Evolutionary conservation across 1,284 basidiomycete genomes (phyloP).

Genomic region (Cryptococcus sp.): DNA sequence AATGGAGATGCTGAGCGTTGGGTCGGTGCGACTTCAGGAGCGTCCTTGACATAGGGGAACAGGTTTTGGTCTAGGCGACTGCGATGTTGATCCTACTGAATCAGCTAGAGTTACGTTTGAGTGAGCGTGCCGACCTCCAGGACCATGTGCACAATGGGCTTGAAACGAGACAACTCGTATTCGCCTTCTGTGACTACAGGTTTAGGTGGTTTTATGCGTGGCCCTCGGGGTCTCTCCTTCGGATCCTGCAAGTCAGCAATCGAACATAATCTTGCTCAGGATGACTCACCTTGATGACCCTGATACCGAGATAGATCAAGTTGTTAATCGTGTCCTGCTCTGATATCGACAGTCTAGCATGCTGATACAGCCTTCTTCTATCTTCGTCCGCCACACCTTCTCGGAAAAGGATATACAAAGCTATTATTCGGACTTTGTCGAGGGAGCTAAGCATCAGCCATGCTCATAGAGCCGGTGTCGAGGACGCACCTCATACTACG

Average conservation of each 20-base stretch:
- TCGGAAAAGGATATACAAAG: slow-evolving; percentile 89
- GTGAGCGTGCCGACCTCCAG: slow-evolving; percentile 58
- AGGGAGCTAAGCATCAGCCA: slow-evolving; percentile 55
- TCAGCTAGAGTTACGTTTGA: not conserved
- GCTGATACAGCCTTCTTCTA: slow-evolving; percentile 87
- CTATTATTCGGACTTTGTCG: slow-evolving; percentile 95
- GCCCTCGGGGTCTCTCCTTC: slow-evolving; percentile 68
- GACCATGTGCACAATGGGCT: slow-evolving; percentile 77
- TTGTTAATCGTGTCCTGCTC: slow-evolving; percentile 96
- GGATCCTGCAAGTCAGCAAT: slow-evolving; percentile 56
- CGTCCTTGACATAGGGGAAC: slow-evolving; percentile 90
- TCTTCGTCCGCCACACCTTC: slow-evolving; percentile 99
- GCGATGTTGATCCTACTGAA: slow-evolving; percentile 67
- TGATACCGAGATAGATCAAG: slow-evolving; percentile 73
- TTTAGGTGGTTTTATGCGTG: slow-evolving; percentile 71
- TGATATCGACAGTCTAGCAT: slow-evolving; percentile 80
- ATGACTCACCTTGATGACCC: slow-evolving; percentile 69
- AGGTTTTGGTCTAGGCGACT: slow-evolving; percentile 70
- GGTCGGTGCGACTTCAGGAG: slow-evolving; percentile 55
- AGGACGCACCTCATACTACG: slow-evolving; percentile 66
- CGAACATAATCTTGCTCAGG: slow-evolving; percentile 8
- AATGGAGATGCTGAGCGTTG: slow-evolving; percentile 4
- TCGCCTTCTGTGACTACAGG: slow-evolving; percentile 66
- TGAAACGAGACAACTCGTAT: slow-evolving; percentile 92
- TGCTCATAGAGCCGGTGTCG: not conserved